Conservation (phyloP, 2,329 filamentous ascomycete genomes). For the Diplodia intermedia region DNA sequence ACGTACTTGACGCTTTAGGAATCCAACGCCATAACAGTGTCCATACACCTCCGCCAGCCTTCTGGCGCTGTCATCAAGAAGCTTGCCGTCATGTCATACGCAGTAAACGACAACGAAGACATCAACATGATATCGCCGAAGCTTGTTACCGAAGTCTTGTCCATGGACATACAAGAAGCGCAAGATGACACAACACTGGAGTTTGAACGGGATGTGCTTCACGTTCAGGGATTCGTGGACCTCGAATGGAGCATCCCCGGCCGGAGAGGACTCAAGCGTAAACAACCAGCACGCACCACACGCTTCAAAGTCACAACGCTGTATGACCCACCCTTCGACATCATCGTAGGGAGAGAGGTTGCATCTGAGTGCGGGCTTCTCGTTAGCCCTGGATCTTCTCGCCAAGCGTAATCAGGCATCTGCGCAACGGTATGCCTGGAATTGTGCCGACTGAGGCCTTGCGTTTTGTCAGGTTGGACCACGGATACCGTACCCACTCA, state of each 20-base stretch:
- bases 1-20: neutral
- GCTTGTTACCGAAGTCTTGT: neutral
- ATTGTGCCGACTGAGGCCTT: neutral
- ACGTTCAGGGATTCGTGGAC: neutral
- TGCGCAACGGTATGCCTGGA: neutral
- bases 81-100: neutral
- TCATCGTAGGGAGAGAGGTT: neutral
- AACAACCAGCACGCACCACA: neutral
- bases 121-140: neutral
- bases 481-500: neutral
- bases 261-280: neutral
- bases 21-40: neutral
- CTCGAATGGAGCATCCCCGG: neutral
- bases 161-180: neutral
- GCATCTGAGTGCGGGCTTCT: neutral
- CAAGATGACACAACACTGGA: neutral
- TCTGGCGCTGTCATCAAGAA: neutral
- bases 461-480: neutral
- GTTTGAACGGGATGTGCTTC: neutral
- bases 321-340: conserved; percentile 6
- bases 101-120: neutral
- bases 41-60: neutral
- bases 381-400: too few relatives aligned
- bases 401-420: too few relatives aligned
- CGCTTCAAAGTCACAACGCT: conserved; percentile 1